Evolutionary conservation across 2,329 filamentous ascomycete genomes (phyloP).

Genomic region (Stagonosporopsis chrysanthemi): DNA sequence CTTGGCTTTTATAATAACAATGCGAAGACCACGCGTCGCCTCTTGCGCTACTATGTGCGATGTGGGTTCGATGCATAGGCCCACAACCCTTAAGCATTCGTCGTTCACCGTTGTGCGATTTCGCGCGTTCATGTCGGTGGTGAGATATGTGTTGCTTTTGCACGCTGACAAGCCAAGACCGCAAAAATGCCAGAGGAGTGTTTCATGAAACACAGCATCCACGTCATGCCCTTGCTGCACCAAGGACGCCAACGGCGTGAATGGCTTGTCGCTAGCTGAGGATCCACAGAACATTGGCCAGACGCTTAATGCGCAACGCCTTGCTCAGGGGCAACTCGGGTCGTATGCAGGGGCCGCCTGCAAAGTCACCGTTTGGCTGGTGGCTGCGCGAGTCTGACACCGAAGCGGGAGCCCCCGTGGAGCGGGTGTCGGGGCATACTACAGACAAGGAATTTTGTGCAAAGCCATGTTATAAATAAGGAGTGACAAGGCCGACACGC

Average conservation of each 20-base stretch:
- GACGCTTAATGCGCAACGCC: conserved; percentile 21
- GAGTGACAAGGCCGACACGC: conserved; percentile 15
- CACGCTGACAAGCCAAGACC: conserved; percentile 17
- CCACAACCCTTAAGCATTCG: conserved; percentile 1
- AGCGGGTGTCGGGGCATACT: conserved; percentile 21
- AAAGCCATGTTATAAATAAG: conserved; percentile 20
- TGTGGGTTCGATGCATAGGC: conserved; percentile 1
- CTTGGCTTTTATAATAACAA: conserved; percentile 19
- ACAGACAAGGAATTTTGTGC: conserved; percentile 28
- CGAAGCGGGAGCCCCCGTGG: conserved; percentile 24
- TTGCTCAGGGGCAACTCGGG: conserved; percentile 34
- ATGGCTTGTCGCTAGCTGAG: conserved; percentile 22
- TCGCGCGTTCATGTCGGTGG: conserved; percentile 3
- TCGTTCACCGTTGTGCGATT: background rate
- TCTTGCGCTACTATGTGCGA: conserved; percentile 1
- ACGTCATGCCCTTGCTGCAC: conserved; percentile 27
- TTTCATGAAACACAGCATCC: conserved; percentile 38
- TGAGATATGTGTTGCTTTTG: conserved; percentile 7
- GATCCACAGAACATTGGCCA: conserved; percentile 37
- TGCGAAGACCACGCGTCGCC: conserved; percentile 31
- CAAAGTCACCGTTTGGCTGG: conserved; percentile 19
- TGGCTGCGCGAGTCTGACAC: conserved; percentile 20
- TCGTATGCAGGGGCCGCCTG: conserved; percentile 22
- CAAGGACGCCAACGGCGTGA: conserved; percentile 28
- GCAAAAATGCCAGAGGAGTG: conserved; percentile 20